Percentiles rank a stretch among this genome's conserved stretches.
Conservation (phyloP, 352 stramenopile species). For the Phytopythium sindhum region DNA sequence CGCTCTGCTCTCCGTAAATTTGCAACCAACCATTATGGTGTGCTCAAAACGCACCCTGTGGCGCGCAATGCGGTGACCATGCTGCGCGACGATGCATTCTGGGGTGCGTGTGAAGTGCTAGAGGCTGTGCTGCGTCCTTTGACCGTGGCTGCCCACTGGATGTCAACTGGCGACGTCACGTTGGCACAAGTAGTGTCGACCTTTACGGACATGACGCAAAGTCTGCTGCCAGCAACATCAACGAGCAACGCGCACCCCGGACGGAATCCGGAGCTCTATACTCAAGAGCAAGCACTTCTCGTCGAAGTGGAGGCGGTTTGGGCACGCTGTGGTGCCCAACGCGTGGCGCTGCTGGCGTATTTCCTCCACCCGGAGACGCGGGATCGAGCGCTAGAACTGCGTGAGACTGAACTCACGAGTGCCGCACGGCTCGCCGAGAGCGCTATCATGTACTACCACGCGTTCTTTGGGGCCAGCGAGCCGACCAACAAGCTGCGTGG, state of each 20-base stretch:
- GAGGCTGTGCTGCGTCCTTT: neutral
- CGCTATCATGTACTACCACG: neutral
- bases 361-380: neutral
- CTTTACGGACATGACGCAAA: neutral
- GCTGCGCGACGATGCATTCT: conserved; percentile 1
- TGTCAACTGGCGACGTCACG: neutral
- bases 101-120: neutral
- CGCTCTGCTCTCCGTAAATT: neutral
- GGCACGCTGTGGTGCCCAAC: neutral
- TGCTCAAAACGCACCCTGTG: neutral
- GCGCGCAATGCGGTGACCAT: neutral
- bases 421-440: neutral
- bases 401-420: neutral
- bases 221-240: neutral
- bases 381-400: neutral
- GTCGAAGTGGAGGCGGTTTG: neutral
- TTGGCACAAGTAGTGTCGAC: neutral
- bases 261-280: neutral
- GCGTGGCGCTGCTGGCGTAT: neutral
- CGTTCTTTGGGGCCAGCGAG: neutral
- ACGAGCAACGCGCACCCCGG: neutral
- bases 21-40: neutral
- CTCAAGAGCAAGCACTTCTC: neutral
- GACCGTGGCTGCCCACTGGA: neutral
- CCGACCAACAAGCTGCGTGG: conserved; percentile 4